Base-by-base conservation (phyloP, 768 basidiomycete genomes). In the Podaxis mareebaensis region DNA sequence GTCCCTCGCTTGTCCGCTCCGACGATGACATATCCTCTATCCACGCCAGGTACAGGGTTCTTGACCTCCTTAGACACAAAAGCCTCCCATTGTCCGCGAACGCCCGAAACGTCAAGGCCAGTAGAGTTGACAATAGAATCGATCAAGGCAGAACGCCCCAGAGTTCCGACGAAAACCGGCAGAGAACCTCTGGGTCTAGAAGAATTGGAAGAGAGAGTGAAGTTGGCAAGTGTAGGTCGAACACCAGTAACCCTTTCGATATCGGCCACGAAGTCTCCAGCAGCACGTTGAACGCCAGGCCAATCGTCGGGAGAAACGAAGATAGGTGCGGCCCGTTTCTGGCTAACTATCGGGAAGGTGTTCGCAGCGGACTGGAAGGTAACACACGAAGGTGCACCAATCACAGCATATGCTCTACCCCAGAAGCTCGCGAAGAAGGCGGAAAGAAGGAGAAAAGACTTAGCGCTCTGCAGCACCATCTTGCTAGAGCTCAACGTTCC, bases 1-100 rank as follows among this genome's bases (percentile, higher is more conserved):
- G 86, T 85, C 5, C 88, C 89, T 51, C 89, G 76, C 72, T 87
- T 86, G 72, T 90, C 89, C 1, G 85, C 78, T 13, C 89, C 89
- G 65, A 86, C 78, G 53, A 91, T 82, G 42, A 90, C 83, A 73
- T 89, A 86, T 30, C 85, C 89, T 59, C 81, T 80, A 26, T 77
- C 73, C 20, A 88, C 77, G 1, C 84, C 86, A 42, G 85, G 81
- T 1, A 87, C 70, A 6, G 86, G 85, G 61, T 85, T 83, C 53
- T 76, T 72, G 15, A 87, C 83, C 52, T 83, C 80, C 55, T 75
- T 73, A 2, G 84, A 76, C 65, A 83, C 69, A 72, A 83, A 90
- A 1, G 83, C 72, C 68, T 90, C 90, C 90, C 90, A 90, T 65
- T 85, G 76, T 2, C 87, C 88, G 60, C 83, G 70, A 52, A 90